phyloP scores from a whole-genome alignment of 306 rosid species.

The Arachis hypogaea region DNA sequence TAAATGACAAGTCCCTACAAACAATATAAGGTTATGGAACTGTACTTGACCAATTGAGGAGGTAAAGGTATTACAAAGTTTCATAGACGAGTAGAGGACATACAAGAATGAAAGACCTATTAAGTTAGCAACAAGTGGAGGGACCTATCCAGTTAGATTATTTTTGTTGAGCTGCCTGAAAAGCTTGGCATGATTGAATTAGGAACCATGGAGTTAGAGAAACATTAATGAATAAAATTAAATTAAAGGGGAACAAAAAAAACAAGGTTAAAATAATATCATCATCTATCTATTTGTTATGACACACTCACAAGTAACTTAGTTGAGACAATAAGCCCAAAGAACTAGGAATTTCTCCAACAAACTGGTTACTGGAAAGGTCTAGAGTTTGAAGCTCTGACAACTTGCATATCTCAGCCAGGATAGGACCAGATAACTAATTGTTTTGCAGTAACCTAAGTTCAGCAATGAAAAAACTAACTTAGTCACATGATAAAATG shows the following conservation, averaged over 20 bases:
- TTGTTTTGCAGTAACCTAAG: constrained; percentile 88
- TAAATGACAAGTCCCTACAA: too few relatives aligned
- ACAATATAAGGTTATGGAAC: too few relatives aligned
- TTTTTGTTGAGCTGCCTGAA: constrained; percentile 93
- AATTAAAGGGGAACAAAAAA: background rate
- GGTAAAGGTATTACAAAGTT: too few relatives aligned
- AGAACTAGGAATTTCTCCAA: constrained; percentile 76
- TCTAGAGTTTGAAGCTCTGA: constrained; percentile 84
- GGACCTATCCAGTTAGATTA: constrained; percentile 78
- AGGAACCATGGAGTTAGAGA: constrained; percentile 39
- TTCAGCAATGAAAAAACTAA: constrained; percentile 29
- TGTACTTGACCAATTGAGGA: too few relatives aligned
- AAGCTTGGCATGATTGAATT: constrained; percentile 47
- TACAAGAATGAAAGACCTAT: constrained; percentile 52
- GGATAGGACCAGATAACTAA: constrained; percentile 77
- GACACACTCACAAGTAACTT: too few relatives aligned
- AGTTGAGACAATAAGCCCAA: constrained; percentile 47
- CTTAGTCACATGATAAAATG: constrained; percentile 13
- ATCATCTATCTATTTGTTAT: background rate
- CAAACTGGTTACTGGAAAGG: constrained; percentile 80
- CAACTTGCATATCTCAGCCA: constrained; percentile 75
- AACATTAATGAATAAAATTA: constrained; percentile 27
- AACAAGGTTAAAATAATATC: background rate
- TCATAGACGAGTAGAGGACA: too few relatives aligned
- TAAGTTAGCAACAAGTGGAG: constrained; percentile 81